Base-by-base conservation (phyloP, 129 eudicot species). In the Dittrichia graveolens region DNA sequence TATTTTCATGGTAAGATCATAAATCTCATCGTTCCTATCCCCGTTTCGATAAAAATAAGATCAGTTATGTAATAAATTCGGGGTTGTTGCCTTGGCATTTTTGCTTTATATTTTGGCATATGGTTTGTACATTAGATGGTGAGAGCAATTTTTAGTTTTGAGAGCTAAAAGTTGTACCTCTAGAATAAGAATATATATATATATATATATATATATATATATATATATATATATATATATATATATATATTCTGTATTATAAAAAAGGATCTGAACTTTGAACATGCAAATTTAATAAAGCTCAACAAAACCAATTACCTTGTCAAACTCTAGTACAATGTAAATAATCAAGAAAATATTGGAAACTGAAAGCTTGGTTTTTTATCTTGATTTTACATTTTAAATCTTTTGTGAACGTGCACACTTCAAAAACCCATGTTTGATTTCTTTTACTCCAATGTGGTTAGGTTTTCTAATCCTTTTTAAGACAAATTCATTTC, bases 11-110 rank as follows among this genome's bases (percentile, higher is more conserved):
- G 34, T 45, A 72, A 9, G 31, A 42, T 39, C 67, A 59, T 35
- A 44, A 18, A 37, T 68, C 35, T 11, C 68, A 67, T 8, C 9
- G 12, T 38, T 46, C 37, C 13, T 45, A 60, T 5, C 54, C 65
- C 38, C 40, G 6, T 69, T 40, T 39, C 35, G 61, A 52, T 41
- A 40, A 44, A 3, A 40, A 15, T 61, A 61, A 12, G 18, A 69
- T 39, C 61, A 38, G 8, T 53, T 54, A 31, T 58, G 45, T 72
- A 16, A 44, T 72, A 12, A 35, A 61, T 39, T 37, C 43, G 60
- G 61, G 78, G 43, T 73, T 71, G 67, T 61, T 52, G 18, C 40
- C 10, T 69, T 69, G 50, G 11, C 63, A 70, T 18, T 49, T 46
- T 62, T 7, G 54, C 40, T n/a, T 16, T 52, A 39, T 41, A 40